A percentile compares a stretch with the other conserved stretches of the same genome.
phyloP scores from a whole-genome alignment of 192 early-diverging fungal species.

The Coemansia sp. region DNA sequence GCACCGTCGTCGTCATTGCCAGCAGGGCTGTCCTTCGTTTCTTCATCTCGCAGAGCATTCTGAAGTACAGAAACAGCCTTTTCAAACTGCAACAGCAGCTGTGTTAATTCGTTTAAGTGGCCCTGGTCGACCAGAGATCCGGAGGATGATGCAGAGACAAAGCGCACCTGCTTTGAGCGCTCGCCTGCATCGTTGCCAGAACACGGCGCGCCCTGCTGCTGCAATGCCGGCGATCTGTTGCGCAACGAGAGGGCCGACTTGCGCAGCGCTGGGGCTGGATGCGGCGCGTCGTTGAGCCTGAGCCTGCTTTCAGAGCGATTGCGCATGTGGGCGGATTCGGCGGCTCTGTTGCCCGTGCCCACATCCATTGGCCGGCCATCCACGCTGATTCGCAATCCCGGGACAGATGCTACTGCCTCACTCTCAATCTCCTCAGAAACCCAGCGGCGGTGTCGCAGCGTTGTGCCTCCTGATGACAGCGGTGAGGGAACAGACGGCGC shows the following conservation, averaged over 20 bases:
- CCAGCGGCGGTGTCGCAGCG: constrained; percentile 44
- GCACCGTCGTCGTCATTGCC: not conserved
- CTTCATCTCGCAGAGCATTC: not conserved
- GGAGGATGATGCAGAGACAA: constrained; percentile 10
- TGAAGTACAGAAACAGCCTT: constrained; percentile 29
- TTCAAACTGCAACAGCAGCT: constrained; percentile 37
- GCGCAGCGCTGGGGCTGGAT: constrained; percentile 8
- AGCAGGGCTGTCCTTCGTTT: not conserved
- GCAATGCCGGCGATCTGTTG: not conserved
- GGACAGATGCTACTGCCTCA: constrained; percentile 2
- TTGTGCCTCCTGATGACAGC: constrained; percentile 21
- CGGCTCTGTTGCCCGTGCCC: not conserved
- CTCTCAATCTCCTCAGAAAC: constrained; percentile 41
- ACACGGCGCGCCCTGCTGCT: constrained; percentile 3
- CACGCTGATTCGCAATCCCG: constrained; percentile 9
- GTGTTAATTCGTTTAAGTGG: constrained; percentile 32
- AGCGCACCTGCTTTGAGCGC: constrained; percentile 50
- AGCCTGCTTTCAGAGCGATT: constrained; percentile 46
- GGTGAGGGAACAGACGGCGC: constrained; percentile 37
- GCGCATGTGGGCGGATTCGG: constrained; percentile 21
- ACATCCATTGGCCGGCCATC: constrained; percentile 9
- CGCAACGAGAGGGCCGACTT: constrained; percentile 43
- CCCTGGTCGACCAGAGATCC: constrained; percentile 32
- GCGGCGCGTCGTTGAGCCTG: constrained; percentile 7
- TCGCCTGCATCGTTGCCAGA: constrained; percentile 8